These are phyloP conservation scores for Penicillium sclerotigenum DNA, from an alignment of 2,329 filamentous ascomycete species.

Conservation along the genomic window DNA sequence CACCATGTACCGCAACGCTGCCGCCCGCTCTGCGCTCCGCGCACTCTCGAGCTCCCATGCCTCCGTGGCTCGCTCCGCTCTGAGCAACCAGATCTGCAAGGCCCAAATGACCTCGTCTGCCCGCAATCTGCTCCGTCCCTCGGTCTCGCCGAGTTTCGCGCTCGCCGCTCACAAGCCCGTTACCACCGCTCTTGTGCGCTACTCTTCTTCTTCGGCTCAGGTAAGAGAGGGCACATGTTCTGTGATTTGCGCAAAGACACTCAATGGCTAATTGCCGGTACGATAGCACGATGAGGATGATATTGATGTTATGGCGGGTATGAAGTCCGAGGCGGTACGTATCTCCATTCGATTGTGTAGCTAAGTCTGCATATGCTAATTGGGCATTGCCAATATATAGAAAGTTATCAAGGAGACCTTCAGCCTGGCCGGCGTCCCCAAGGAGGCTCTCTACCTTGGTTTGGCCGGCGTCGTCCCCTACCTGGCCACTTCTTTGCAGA, in stretches of 20 bases:
- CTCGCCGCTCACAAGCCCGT: conserved; percentile 46
- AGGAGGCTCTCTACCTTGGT: conserved; percentile 65
- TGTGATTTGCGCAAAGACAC: conserved; percentile 26
- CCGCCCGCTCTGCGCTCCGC: conserved; percentile 45
- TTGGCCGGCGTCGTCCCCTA: conserved; percentile 81
- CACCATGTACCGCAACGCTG: conserved; percentile 46
- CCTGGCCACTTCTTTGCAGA: conserved; percentile 76
- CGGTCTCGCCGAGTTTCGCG: conserved; percentile 40
- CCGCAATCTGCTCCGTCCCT: conserved; percentile 36
- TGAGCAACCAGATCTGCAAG: conserved; percentile 44
- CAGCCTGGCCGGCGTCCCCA: conserved; percentile 61
- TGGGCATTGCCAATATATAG: conserved; percentile 39
- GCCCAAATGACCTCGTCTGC: conserved; percentile 45
- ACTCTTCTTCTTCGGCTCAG: conserved; percentile 44
- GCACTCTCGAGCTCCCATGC: conserved; percentile 44
- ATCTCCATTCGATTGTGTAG: background rate
- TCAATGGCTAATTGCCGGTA: conserved; percentile 47
- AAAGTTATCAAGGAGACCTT: conserved; percentile 68
- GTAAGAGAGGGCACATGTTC: conserved; percentile 41
- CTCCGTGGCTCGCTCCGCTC: conserved; percentile 41
- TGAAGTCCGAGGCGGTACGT: conserved; percentile 59
- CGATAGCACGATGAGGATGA: conserved; percentile 26
- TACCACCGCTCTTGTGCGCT: conserved; percentile 49
- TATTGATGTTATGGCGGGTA: conserved; percentile 50
- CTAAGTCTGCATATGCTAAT: background rate